Evolutionary conservation across 805 yeast species (phyloP), one percentile per base, ranked within the genome.

Genomic region (Tetrapisispora namnaoensis): DNA sequence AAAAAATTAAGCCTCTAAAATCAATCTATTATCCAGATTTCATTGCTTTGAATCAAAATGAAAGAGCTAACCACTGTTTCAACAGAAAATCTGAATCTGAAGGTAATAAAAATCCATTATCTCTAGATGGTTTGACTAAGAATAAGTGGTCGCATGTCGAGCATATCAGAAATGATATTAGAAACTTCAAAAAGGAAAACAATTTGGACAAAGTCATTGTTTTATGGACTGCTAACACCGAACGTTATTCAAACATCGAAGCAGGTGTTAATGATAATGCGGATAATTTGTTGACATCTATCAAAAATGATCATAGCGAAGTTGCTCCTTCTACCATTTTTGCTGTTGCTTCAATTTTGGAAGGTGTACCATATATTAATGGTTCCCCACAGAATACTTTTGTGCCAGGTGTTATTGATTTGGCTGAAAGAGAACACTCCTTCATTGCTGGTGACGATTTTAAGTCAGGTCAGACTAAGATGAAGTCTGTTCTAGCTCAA

Each of bases 351-450:
- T 80, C 87, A 46, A 91, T 91, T 58, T 76, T 90, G 62, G 97
- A 91, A 68, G 77, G 79, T 40, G 80, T 82, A 51, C 95, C 97
- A 47, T 90, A 88, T 73, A 87, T 90, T 69, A 90, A 90, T 62
- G 98, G 97, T 43, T 88, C 96, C 38, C 98, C 98, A 47, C 98
- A 90, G 72, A 90, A 90, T 75, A 91, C 97, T 47, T 90, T 91
- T 72, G 96, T 88, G 49, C 97, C 97, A 21, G 98, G 98, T 56
- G 86, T 84, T 53, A 77, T 91, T 62, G 89, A 88, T 69, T 78
- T 90, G 57, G 95, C 97, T 44, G 95, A 89, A 69, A 64, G 75
- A 59, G 65, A 86, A 67, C 70, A 77, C 55, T 71, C 85, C 34
- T 86, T 83, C 65, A 89, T 90, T 62, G 98, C 95, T 49, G 98